phyloP scores from a whole-genome alignment of 2,329 filamentous ascomycete species.

The Delphinella strobiligena region DNA sequence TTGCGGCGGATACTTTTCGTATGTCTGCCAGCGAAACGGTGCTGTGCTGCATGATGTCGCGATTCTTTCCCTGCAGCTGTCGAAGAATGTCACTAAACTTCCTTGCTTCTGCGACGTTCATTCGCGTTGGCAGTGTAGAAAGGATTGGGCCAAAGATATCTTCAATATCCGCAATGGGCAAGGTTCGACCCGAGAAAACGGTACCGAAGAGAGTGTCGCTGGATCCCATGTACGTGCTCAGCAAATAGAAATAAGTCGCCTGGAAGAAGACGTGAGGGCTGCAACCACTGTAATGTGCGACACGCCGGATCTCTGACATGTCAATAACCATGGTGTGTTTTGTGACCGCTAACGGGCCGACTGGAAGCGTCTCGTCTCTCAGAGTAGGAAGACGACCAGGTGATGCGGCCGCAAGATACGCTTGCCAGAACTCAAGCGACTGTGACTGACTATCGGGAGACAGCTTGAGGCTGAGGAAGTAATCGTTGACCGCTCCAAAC shows the following conservation, averaged over 20 bases:
- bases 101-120: conserved; percentile 41
- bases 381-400: conserved; percentile 48
- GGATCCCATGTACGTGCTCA: conserved; percentile 51
- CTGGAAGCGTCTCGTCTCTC: neutral
- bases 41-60: conserved; percentile 52
- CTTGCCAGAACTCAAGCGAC: conserved; percentile 56
- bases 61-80: conserved; percentile 53
- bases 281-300: conserved; percentile 27
- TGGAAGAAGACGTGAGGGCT: conserved; percentile 67
- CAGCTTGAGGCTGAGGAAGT: conserved; percentile 14
- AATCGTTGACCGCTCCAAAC: conserved; percentile 43
- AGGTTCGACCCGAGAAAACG: conserved; percentile 68
- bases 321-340: conserved; percentile 1
- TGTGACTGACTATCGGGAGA: conserved; percentile 19
- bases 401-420: conserved; percentile 47
- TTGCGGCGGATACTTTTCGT: conserved; percentile 45
- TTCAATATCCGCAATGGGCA: conserved; percentile 60
- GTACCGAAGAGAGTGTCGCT: conserved; percentile 62
- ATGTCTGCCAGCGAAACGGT: conserved; percentile 57
- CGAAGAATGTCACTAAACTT: conserved; percentile 50
- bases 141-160: conserved; percentile 70
- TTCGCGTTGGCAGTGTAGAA: conserved; percentile 59
- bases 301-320: conserved; percentile 1
- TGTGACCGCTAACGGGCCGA: neutral
- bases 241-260: conserved; percentile 53